Conservation (phyloP, 768 basidiomycete genomes). For the Auricularia sp. region DNA sequence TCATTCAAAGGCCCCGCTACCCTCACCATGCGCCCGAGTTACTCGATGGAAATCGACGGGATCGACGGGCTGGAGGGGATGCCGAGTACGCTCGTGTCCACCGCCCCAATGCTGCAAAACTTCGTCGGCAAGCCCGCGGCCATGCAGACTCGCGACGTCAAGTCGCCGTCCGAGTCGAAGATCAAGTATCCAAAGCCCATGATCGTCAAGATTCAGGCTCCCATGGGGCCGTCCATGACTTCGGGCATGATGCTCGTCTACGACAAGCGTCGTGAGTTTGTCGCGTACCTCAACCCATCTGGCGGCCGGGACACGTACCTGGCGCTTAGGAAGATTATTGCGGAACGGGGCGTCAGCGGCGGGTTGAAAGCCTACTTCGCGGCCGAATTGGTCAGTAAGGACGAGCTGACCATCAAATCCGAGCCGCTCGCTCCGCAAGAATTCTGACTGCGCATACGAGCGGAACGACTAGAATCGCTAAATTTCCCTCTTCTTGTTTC, state of each 20-base stretch:
- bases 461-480: too few species aligned
- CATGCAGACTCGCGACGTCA: constrained; percentile 36
- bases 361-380: constrained; percentile 45
- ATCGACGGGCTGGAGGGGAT: neutral
- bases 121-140: neutral
- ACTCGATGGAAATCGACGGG: neutral
- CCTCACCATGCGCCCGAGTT: neutral
- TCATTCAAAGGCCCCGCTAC: constrained; percentile 26
- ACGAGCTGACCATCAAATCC: constrained; percentile 41
- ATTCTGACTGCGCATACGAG: neutral
- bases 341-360: constrained; percentile 28
- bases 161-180: constrained; percentile 30
- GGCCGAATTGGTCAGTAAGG: constrained; percentile 37
- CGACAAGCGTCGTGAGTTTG: constrained; percentile 44
- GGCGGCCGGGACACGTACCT: constrained; percentile 32
- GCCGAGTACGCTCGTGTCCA: neutral
- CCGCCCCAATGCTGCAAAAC: neutral
- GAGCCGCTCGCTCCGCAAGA: constrained; percentile 10
- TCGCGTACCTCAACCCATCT: constrained; percentile 30
- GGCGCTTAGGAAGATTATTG: constrained; percentile 29
- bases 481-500: too few species aligned
- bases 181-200: constrained; percentile 27
- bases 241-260: constrained; percentile 31
- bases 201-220: constrained; percentile 47
- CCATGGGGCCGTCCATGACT: constrained; percentile 13